phyloP scores from a whole-genome alignment of 108 stramenopile species.

The Pseudonitzschia delicatissima region DNA sequence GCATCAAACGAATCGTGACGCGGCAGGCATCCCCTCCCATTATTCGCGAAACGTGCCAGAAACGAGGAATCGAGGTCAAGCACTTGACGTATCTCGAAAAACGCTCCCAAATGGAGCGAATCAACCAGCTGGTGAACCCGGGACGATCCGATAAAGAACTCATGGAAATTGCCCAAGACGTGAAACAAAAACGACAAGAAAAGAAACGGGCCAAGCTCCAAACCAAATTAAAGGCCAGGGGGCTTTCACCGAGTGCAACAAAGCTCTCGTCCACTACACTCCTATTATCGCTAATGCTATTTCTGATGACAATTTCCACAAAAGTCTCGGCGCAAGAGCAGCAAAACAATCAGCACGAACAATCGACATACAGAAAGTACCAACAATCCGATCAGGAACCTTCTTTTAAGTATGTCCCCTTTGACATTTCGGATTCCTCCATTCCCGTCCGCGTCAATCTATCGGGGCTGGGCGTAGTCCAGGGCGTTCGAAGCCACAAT shows the following conservation, averaged over 20 bases:
- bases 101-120: slow-evolving; percentile 30
- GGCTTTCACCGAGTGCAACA: too few relatives aligned
- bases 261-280: not conserved
- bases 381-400: not conserved
- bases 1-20: slow-evolving; percentile 57
- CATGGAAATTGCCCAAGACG: slow-evolving; percentile 24
- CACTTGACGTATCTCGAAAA: slow-evolving; percentile 21
- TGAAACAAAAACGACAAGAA: slow-evolving; percentile 1
- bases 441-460: slow-evolving; percentile 23
- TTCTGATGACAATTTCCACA: not conserved
- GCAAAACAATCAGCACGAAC: not conserved
- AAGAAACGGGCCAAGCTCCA: not conserved
- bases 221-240: not conserved
- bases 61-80: slow-evolving; percentile 6
- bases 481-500: slow-evolving; percentile 40
- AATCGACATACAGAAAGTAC: not conserved
- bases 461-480: slow-evolving; percentile 29
- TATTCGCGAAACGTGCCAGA: slow-evolving; percentile 4
- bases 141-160: slow-evolving; percentile 18
- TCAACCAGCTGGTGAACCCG: slow-evolving; percentile 26
- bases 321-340: not conserved
- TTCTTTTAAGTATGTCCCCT: not conserved
- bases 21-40: slow-evolving; percentile 13
- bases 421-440: slow-evolving; percentile 5
- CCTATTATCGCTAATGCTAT: not conserved